These are phyloP conservation scores for Boletus eberwhitei DNA, from an alignment of 768 basidiomycete species.

Conservation along the genomic window DNA sequence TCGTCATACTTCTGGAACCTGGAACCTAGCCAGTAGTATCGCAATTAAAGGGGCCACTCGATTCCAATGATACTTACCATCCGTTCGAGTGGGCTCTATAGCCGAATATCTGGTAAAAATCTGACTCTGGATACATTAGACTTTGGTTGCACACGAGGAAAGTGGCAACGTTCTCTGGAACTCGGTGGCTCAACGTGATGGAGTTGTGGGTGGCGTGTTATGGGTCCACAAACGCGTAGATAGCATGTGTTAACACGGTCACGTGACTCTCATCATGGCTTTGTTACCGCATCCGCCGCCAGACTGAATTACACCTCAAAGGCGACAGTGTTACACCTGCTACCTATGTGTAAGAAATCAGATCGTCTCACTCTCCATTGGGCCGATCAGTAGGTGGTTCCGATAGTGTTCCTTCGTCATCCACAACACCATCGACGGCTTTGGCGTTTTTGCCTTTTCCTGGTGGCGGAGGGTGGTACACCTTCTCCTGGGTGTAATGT, in stretches of 20 bases:
- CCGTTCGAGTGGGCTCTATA: conserved; percentile 27
- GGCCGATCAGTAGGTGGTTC: not conserved
- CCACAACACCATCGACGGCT: conserved; percentile 3
- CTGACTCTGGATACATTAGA: conserved; percentile 11
- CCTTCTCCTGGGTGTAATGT: conserved; percentile 54
- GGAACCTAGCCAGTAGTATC: not conserved
- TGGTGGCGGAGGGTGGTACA: conserved; percentile 80
- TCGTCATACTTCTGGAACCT: conserved; percentile 36
- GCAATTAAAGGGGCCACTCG: not conserved
- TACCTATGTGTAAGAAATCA: not conserved
- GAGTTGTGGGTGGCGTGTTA: not conserved
- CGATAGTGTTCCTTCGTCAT: not conserved
- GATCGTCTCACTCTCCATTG: conserved; percentile 8
- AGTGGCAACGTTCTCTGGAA: not conserved
- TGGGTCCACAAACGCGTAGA: not conserved
- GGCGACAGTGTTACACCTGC: not conserved
- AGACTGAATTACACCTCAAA: no score
- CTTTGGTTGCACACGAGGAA: not conserved
- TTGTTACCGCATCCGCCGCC: no score
- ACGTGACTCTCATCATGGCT: not conserved
- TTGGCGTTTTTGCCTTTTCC: conserved; percentile 63
- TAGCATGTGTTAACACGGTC: not conserved
- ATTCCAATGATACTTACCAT: conserved; percentile 12
- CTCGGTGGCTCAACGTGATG: not conserved
- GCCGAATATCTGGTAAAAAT: conserved; percentile 31